phyloP scores from a whole-genome alignment of 73 alveolate genomes.

The Paramecium primaurelia region DNA sequence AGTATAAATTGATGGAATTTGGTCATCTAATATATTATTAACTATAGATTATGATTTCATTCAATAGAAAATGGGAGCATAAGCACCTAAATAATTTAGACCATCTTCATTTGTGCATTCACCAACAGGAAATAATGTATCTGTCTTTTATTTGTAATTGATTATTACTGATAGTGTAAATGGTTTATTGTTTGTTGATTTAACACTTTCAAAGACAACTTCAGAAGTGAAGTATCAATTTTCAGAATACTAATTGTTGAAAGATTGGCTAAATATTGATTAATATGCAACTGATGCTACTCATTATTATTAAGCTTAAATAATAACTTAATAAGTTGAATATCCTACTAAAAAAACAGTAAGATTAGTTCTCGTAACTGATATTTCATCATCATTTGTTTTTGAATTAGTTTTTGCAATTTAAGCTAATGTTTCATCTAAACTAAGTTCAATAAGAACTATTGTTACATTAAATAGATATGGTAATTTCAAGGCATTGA shows the following conservation, averaged over 20 bases:
- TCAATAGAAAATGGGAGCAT: neutral
- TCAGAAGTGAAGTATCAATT: neutral
- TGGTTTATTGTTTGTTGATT: neutral
- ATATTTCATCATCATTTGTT: neutral
- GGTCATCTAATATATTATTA: neutral
- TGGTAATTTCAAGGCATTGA: conserved; percentile 3
- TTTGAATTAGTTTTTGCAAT: neutral
- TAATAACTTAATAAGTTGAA: neutral
- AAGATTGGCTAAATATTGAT: neutral
- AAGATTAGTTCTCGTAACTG: neutral
- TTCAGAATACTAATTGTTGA: neutral
- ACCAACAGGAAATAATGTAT: neutral
- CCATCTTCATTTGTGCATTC: neutral
- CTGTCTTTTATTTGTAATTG: neutral
- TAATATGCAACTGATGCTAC: neutral
- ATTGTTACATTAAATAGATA: neutral
- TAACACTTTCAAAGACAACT: neutral
- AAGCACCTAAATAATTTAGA: neutral
- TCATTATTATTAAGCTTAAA: neutral
- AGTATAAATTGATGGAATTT: neutral
- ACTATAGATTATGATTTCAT: neutral
- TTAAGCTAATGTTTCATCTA: neutral
- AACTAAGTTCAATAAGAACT: neutral
- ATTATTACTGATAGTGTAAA: neutral
- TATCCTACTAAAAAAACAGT: neutral